A percentile compares a stretch with the other conserved stretches of the same genome.
These are phyloP conservation scores for Neonectria sp. DNA, from an alignment of 2,329 filamentous ascomycete genomes.

Conservation along the genomic window DNA sequence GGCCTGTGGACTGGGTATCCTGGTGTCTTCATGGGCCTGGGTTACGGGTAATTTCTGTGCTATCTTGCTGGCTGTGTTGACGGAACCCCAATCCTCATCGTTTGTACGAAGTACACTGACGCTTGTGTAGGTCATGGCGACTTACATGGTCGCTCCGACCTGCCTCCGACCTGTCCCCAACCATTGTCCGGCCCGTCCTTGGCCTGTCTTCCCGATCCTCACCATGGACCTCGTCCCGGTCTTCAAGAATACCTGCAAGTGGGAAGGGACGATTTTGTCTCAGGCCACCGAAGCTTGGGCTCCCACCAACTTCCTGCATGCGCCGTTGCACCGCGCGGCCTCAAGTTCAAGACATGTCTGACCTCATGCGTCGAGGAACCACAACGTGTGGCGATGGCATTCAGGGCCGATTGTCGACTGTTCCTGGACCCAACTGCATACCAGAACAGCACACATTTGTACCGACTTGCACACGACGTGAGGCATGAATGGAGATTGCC, in stretches of 20 bases:
- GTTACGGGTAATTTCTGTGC: slow-evolving; percentile 10
- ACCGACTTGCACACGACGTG: slow-evolving; percentile 17
- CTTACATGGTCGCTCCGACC: slow-evolving; percentile 2
- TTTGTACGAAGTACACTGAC: slow-evolving; percentile 7
- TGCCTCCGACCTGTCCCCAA: background rate
- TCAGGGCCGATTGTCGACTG: slow-evolving; percentile 21
- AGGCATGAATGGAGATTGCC: slow-evolving; percentile 31
- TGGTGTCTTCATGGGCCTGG: background rate
- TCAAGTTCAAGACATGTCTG: slow-evolving; percentile 22
- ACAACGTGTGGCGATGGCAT: slow-evolving; percentile 13
- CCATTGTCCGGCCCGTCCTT: slow-evolving; percentile 2
- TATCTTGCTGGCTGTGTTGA: slow-evolving; percentile 8
- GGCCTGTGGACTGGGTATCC: slow-evolving; percentile 7
- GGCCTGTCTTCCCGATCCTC: background rate
- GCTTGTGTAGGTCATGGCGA: slow-evolving; percentile 20
- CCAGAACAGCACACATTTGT: slow-evolving; percentile 12
- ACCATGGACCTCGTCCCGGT: background rate
- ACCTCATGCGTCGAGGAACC: slow-evolving; percentile 11
- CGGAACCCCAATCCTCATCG: background rate
- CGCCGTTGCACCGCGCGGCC: slow-evolving; percentile 24
- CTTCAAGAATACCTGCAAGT: slow-evolving; percentile 1
- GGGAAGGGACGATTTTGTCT: slow-evolving; percentile 1
- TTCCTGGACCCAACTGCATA: slow-evolving; percentile 19
- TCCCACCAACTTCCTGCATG: background rate
- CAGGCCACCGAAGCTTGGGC: background rate